Percentiles rank a stretch among this genome's conserved stretches.
phyloP scores from a whole-genome alignment of 495 filamentous ascomycete species.

The Tuber borchii region DNA sequence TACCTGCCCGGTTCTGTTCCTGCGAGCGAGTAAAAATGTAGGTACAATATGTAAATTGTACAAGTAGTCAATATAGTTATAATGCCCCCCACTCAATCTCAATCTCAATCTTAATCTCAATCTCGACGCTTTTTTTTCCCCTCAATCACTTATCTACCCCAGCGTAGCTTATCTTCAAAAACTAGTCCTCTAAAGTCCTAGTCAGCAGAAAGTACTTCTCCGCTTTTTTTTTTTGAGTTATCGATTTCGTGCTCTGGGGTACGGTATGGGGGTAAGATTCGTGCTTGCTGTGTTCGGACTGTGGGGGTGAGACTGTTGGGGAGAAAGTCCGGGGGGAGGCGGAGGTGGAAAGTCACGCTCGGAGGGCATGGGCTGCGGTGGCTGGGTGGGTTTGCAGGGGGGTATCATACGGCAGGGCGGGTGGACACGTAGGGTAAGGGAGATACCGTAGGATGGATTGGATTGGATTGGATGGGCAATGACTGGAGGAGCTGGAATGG shows the following conservation, averaged over 20 bases:
- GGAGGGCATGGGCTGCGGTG: background rate
- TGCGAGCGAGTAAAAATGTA: no score
- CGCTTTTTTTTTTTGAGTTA: background rate
- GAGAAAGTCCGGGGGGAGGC: background rate
- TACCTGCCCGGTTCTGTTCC: no score
- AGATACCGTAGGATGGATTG: background rate
- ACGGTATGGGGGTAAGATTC: background rate
- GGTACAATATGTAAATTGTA: no score
- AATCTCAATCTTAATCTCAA: no score
- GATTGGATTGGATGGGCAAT: background rate
- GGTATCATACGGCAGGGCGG: background rate
- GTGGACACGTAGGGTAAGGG: background rate
- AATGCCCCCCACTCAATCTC: no score
- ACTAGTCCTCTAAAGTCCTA: background rate
- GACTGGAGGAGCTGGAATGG: background rate
- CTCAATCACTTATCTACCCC: no score
- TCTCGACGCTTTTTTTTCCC: no score
- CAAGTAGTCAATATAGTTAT: no score
- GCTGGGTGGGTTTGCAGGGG: background rate
- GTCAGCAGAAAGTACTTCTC: background rate
- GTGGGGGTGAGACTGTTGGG: conserved; percentile 5
- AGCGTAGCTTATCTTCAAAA: background rate
- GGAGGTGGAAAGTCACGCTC: background rate
- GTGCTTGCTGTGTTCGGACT: background rate
- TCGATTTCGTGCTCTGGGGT: background rate